Evolutionary conservation across 352 stramenopile genomes (phyloP).

Genomic region (Aphanomyces euteiches): DNA sequence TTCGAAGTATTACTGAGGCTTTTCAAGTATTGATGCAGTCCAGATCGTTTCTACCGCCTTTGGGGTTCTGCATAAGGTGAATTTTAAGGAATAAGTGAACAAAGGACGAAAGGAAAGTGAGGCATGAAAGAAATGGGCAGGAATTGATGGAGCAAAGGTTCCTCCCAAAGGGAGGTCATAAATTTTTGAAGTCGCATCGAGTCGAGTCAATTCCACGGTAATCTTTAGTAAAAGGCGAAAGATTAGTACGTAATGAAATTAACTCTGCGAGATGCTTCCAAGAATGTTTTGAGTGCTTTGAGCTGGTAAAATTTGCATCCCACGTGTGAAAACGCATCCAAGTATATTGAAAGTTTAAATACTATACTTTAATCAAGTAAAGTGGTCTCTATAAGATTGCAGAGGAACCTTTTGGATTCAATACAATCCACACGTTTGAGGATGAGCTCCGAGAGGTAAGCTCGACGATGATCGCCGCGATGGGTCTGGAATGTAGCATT

Average conservation of each 20-base stretch:
- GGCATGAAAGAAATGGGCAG: too few relatives aligned
- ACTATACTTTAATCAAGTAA: too few relatives aligned
- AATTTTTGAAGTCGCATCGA: slow-evolving; percentile 73
- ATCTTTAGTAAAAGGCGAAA: slow-evolving; percentile 95
- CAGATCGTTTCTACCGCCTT: too few relatives aligned
- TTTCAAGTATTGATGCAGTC: too few relatives aligned
- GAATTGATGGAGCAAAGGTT: neutral
- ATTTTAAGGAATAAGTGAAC: too few relatives aligned
- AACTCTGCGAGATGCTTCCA: slow-evolving; percentile 51
- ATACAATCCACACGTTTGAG: slow-evolving; percentile 25
- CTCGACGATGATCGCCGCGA: neutral
- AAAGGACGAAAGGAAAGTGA: too few relatives aligned
- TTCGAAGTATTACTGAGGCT: too few relatives aligned
- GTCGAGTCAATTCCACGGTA: slow-evolving; percentile 83
- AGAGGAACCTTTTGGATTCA: slow-evolving; percentile 12
- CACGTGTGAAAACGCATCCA: too few relatives aligned
- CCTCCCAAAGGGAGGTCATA: slow-evolving; percentile 35
- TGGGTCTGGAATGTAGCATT: neutral
- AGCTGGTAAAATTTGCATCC: too few relatives aligned
- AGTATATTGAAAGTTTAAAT: too few relatives aligned
- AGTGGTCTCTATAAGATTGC: neutral
- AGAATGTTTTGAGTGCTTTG: too few relatives aligned
- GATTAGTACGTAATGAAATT: slow-evolving; percentile 82
- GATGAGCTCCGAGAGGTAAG: slow-evolving; percentile 16
- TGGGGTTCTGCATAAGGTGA: too few relatives aligned